A percentile compares a stretch with the other conserved stretches of the same genome.
These are phyloP conservation scores for Aspergillus nomiae DNA, from an alignment of 2,329 filamentous ascomycete genomes.

Conservation along the genomic window DNA sequence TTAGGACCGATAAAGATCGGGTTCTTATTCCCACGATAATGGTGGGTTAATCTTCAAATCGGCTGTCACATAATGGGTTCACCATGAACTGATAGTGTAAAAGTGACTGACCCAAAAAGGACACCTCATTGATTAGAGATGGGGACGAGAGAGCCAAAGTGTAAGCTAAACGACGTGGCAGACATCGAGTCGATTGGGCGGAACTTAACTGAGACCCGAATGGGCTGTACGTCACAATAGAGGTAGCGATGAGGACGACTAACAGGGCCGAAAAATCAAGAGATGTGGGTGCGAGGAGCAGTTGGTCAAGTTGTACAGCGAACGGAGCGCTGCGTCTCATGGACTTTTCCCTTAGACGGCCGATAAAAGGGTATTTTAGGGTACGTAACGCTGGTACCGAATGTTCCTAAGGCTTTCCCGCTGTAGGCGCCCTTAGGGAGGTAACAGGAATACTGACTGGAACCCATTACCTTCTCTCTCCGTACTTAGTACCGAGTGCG, in stretches of 20 bases:
- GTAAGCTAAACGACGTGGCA: constrained; percentile 1
- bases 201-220: background rate
- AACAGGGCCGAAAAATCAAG: background rate
- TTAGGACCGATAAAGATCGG: background rate
- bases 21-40: background rate
- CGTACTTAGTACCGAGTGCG: background rate
- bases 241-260: background rate
- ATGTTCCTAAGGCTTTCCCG: background rate
- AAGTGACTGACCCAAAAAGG: background rate
- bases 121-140: constrained; percentile 1
- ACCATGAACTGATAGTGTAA: background rate
- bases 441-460: constrained; percentile 1
- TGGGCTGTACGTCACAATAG: background rate
- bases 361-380: background rate
- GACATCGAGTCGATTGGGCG: constrained; percentile 1
- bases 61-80: background rate
- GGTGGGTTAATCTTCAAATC: background rate
- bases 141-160: background rate
- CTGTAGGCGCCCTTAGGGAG: constrained; percentile 2
- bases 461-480: background rate
- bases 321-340: constrained; percentile 1
- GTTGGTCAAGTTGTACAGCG: background rate
- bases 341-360: background rate
- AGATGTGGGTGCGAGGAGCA: constrained; percentile 1
- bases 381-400: constrained; percentile 1